Percentiles rank a stretch among this genome's conserved stretches.
Conservation (phyloP, 257 asterid genomes). For the Coffea eugenioides region DNA sequence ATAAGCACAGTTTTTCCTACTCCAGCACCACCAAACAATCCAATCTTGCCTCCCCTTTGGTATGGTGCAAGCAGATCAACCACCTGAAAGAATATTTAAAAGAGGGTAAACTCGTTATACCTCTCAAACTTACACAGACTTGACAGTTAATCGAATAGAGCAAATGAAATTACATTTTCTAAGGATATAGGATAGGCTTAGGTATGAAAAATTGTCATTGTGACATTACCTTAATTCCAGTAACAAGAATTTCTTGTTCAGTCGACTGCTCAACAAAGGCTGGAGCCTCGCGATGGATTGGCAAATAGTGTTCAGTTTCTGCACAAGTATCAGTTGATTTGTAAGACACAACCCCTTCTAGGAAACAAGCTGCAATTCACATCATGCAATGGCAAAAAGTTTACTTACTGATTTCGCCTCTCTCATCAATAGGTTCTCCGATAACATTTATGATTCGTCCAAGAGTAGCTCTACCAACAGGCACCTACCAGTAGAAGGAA, state of each 20-base stretch:
- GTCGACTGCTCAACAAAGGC: conserved; percentile 95
- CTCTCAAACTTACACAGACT: neutral
- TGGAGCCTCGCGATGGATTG: conserved; percentile 98
- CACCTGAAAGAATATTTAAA: conserved; percentile 42
- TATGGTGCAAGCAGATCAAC: conserved; percentile 97
- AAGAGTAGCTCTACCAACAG: conserved; percentile 96
- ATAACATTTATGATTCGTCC: conserved; percentile 96
- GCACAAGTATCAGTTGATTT: conserved; percentile 24
- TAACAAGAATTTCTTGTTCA: conserved; percentile 89
- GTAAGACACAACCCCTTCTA: conserved; percentile 13
- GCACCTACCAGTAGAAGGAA: conserved; percentile 48
- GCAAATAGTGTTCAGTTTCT: conserved; percentile 84
- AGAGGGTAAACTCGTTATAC: neutral
- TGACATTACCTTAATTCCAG: conserved; percentile 85
- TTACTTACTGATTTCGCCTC: conserved; percentile 75
- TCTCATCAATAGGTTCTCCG: conserved; percentile 93
- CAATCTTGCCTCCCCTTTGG: conserved; percentile 99
- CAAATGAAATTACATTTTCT: neutral
- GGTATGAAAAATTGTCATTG: neutral
- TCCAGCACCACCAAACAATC: conserved; percentile 97
- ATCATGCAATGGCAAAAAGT: neutral
- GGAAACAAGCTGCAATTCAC: neutral
- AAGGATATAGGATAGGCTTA: neutral
- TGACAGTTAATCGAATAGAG: neutral
- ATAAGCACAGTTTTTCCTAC: conserved; percentile 95